Conservation (phyloP, 768 basidiomycete species). For the Auriculariales sp. region DNA sequence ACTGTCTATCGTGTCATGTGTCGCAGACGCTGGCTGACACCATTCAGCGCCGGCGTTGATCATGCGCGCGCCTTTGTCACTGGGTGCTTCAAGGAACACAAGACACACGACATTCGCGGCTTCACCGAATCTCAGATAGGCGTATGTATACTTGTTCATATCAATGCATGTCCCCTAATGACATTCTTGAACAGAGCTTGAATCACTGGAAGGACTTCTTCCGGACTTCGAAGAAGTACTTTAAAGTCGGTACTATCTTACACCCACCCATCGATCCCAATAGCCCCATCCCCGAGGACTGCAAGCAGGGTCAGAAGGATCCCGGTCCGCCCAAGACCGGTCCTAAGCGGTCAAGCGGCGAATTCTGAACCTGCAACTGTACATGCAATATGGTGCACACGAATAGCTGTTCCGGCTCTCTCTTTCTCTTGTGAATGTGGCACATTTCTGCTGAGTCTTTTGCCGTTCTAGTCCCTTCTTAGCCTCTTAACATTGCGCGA, state of each 20-base stretch:
- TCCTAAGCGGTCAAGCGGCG: no score
- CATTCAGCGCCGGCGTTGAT: constrained; percentile 57
- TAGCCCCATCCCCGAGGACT: constrained; percentile 61
- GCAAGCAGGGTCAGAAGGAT: no score
- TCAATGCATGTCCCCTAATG: background rate
- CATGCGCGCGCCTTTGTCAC: constrained; percentile 89
- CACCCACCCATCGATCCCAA: constrained; percentile 66
- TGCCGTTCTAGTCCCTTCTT: no score
- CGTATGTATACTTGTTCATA: constrained; percentile 26
- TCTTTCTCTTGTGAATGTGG: no score
- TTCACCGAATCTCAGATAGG: constrained; percentile 53
- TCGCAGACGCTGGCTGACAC: background rate
- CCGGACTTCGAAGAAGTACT: constrained; percentile 63
- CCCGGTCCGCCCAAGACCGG: no score
- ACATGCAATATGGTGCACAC: no score
- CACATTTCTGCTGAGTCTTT: no score
- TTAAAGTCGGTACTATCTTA: constrained; percentile 57
- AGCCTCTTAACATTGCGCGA: no score
- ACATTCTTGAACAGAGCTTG: constrained; percentile 39
- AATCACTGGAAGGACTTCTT: constrained; percentile 89
- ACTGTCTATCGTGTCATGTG: background rate
- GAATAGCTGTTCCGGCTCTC: no score
- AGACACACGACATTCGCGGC: constrained; percentile 82
- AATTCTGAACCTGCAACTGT: no score
- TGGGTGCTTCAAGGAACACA: constrained; percentile 83